Evolutionary conservation across 148 eudicot genomes (phyloP), one percentile per base, ranked within the genome.

Genomic region (Camellia granthamiana): DNA sequence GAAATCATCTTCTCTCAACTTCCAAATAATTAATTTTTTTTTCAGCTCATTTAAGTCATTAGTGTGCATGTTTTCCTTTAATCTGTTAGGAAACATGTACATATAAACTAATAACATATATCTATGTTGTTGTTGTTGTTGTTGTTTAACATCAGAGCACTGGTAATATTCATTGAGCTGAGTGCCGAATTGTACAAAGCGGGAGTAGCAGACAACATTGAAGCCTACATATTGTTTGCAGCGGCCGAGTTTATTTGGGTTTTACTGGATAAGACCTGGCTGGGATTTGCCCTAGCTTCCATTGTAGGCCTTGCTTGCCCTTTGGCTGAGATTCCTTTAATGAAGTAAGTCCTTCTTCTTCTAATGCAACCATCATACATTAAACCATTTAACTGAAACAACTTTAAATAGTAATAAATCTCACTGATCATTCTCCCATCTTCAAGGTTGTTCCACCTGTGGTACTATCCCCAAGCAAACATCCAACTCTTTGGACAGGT

Each of bases 401-500:
- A 74, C n/a, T 6, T 42, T 12, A 14, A 72, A 72, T 15, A 52
- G 16, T 21, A 55, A 71, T 51, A 30, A 30, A 62, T 7, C 49
- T 10, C 16, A 72, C 5, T 15, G 47, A 12, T 18, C 38, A 30
- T 30, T 0, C 38, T 23, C 43, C 21, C 44, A n/a, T 21, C 38
- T 77, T 66, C 89, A 92, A 30, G 95, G 78, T 88, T 84, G 49
- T 89, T 83, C 59, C 83, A 90, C 47, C 90, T 92, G 10, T 94
- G 98, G 93, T 88, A 90, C 86, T 92, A 94, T 84, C 98, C 98
- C 79, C 88, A 89, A 86, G 91, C 98, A 81, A 90, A 94, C 67
- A 10, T 91, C 11, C 85, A 88, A 52, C 76, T 94, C 64, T 87
- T 94, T 61, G 97, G 97, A 18, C 87, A 94, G 95, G 98, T 94